Conservation (phyloP, 2,329 filamentous ascomycete genomes). For the Ceratocystis alfenasii region DNA sequence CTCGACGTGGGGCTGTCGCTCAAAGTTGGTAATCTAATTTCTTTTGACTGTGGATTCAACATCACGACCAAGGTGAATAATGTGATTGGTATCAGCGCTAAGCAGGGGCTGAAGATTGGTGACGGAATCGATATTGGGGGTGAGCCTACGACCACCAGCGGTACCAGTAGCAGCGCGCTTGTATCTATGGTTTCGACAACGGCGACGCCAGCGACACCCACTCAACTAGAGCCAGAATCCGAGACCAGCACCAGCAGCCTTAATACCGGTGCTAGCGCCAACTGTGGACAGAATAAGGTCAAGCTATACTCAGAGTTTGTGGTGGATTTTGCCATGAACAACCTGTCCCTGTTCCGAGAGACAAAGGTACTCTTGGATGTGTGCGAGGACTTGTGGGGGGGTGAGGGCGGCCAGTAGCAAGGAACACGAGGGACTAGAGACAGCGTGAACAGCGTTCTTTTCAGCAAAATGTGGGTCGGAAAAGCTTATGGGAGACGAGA, state of each 20-base stretch:
- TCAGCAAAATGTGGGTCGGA: too few relatives aligned
- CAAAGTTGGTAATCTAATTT: background rate
- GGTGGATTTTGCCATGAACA: conserved; percentile 10
- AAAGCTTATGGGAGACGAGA: background rate
- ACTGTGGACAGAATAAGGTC: conserved; percentile 14
- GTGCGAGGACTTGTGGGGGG: conserved; percentile 12
- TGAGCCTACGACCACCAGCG: background rate
- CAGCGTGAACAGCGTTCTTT: too few relatives aligned
- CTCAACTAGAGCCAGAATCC: background rate
- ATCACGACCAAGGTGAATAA: conserved; percentile 11
- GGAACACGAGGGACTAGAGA: background rate
- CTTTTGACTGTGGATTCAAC: conserved; percentile 9
- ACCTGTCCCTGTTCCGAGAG: conserved; percentile 12
- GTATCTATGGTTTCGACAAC: background rate
- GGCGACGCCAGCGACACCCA: background rate
- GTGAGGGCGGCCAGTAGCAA: background rate
- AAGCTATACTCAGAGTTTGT: conserved; percentile 18
- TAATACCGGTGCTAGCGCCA: background rate
- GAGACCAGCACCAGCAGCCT: too few relatives aligned
- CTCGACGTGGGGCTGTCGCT: conserved; percentile 12
- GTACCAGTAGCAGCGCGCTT: background rate
- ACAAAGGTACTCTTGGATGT: conserved; percentile 11
- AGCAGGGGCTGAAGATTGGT: background rate
- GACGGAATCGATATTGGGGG: background rate
- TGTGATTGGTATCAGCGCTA: conserved; percentile 8